A percentile compares a stretch with the other conserved stretches of the same genome.
Evolutionary conservation across 306 rosid genomes (phyloP).

Genomic region (Myrica gale): DNA sequence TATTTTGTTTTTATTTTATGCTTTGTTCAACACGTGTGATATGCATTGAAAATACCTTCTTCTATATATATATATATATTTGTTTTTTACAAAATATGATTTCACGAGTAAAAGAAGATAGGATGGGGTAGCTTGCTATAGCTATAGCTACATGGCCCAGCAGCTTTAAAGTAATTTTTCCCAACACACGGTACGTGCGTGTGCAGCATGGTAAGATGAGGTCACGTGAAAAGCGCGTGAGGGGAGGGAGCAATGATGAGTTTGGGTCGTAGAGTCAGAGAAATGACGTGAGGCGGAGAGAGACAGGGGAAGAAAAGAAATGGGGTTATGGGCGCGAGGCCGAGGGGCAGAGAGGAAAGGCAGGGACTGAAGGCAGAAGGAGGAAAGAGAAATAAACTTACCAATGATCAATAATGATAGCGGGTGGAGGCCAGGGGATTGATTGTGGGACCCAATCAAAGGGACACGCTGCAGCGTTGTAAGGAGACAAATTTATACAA

Average conservation of each 20-base stretch:
- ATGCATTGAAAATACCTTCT: no score
- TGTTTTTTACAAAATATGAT: no score
- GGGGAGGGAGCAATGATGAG: conserved; percentile 18
- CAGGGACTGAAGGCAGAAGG: background rate
- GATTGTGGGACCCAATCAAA: conserved; percentile 19
- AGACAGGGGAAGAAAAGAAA: background rate
- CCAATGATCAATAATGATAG: conserved; percentile 23
- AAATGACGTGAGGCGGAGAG: conserved; percentile 38
- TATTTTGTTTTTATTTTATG: no score
- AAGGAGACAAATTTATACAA: conserved; percentile 51
- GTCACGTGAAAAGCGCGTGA: conserved; percentile 57
- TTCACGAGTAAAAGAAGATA: no score
- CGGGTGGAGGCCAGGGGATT: conserved; percentile 9
- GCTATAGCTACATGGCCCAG: no score
- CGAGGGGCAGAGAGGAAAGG: no score
- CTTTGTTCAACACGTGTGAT: no score
- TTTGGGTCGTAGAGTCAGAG: conserved; percentile 30
- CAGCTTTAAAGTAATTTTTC: no score
- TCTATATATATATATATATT: no score
- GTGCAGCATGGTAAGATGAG: background rate
- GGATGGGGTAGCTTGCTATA: no score
- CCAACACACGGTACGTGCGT: no score
- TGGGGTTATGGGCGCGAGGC: conserved; percentile 38
- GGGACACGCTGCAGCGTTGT: conserved; percentile 37
- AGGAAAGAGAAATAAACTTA: background rate